phyloP scores from a whole-genome alignment of 2,329 filamentous ascomycete species.

The Drechslerella stenobrocha region DNA sequence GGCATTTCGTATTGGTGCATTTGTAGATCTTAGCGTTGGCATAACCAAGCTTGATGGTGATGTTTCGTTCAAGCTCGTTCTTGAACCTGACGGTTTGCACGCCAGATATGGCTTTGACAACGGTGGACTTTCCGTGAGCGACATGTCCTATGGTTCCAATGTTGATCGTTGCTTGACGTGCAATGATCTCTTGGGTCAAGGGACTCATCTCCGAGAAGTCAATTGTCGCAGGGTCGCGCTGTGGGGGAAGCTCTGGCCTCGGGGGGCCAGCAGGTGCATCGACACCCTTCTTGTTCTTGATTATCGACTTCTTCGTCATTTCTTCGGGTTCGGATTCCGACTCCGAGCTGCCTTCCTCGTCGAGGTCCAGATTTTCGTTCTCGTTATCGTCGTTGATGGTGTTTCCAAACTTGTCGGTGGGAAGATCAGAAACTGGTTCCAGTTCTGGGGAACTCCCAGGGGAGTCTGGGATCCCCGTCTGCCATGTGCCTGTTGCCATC shows the following conservation, averaged over 20 bases:
- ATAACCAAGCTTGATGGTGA: slow-evolving; percentile 99
- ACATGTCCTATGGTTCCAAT: slow-evolving; percentile 98
- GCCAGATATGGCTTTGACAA: slow-evolving; percentile 98
- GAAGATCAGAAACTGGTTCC: slow-evolving; percentile 56
- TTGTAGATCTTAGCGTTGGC: slow-evolving; percentile 99
- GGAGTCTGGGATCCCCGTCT: slow-evolving; percentile 55
- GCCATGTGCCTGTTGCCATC: slow-evolving; percentile 47
- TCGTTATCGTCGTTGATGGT: slow-evolving; percentile 74
- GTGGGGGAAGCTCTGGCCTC: slow-evolving; percentile 72
- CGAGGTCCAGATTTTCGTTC: slow-evolving; percentile 58
- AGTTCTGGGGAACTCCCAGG: slow-evolving; percentile 62
- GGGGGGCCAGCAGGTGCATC: slow-evolving; percentile 60
- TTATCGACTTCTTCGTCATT: slow-evolving; percentile 74
- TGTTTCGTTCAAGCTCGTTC: slow-evolving; percentile 98
- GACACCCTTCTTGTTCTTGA: slow-evolving; percentile 75
- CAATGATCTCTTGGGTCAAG: slow-evolving; percentile 93
- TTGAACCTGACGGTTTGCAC: slow-evolving; percentile 99
- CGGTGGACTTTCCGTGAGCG: slow-evolving; percentile 97
- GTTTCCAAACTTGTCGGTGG: slow-evolving; percentile 67
- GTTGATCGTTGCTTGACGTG: slow-evolving; percentile 96
- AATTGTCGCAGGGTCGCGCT: slow-evolving; percentile 88
- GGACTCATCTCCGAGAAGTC: slow-evolving; percentile 79
- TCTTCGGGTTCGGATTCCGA: slow-evolving; percentile 63
- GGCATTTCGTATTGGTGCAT: slow-evolving; percentile 89
- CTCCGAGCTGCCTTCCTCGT: slow-evolving; percentile 54